Base-by-base conservation (phyloP, 2,329 filamentous ascomycete species). In the Hypoxylon sp. region DNA sequence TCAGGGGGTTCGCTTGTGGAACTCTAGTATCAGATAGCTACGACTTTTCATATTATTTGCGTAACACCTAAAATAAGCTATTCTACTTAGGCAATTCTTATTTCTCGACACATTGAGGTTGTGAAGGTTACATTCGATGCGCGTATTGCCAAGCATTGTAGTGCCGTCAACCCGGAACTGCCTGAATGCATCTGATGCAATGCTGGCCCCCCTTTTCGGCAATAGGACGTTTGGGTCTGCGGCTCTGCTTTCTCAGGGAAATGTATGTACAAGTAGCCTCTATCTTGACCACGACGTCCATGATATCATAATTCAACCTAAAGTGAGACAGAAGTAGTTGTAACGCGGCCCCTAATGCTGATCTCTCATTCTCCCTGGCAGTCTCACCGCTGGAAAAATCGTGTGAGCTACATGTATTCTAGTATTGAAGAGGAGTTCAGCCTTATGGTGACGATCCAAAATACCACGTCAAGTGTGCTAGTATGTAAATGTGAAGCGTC, bases 161-260 rank as follows among this genome's bases (percentile, higher is more conserved):
- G 44, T 59, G 55, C 67, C 67, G 59, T 48, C 47, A 51, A 60
- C 55, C 67, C 67, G 48, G 51, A 67, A 57, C 67, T 70, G 67
- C 64, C 67, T 70, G 64, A 70, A 67, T 70, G 37, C 59, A 11
- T 17, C 8, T 9, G 29, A 19, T 50, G 29, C 13, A 42, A 22
- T 46, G 37, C 26, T 37, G 17, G 31, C 9, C 17, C 31, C 60
- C 56, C 37, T 48, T 57, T 65, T 67, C 64, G 67, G 67, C 60
- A 70, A 42, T 70, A 29, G 19, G 31, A 17, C 2, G 10, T 26
- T 26, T 3, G 46, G 24, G 33, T 33, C 6, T 56, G 63, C 55
- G 63, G 56, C 59, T 70, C 63, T 58, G 42, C 5, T 22, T 48
- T 26, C 55, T 5, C n/a, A 44, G 42, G 44, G 33, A 31, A n/a